phyloP scores from a whole-genome alignment of 768 basidiomycete genomes.

The Auriscalpium vulgare region DNA sequence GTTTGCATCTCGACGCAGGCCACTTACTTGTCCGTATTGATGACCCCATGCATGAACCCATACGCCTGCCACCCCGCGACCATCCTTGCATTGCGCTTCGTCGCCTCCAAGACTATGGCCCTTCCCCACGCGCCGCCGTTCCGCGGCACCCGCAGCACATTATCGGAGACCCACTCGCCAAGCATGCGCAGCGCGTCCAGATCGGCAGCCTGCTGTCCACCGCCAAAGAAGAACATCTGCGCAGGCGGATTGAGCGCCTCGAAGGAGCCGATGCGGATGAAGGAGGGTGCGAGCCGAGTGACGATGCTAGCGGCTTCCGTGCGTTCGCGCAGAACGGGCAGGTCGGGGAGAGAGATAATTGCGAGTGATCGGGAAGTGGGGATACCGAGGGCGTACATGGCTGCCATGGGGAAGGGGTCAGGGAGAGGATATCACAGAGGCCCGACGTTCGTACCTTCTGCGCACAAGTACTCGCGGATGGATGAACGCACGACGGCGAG shows the following conservation, averaged over 20 bases:
- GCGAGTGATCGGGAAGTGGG: slow-evolving; percentile 86
- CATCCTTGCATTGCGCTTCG: slow-evolving; percentile 83
- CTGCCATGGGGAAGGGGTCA: slow-evolving; percentile 23
- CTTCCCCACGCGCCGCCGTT: slow-evolving; percentile 53
- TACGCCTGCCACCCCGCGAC: slow-evolving; percentile 94
- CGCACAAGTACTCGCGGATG: slow-evolving; percentile 87
- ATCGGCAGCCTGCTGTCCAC: slow-evolving; percentile 68
- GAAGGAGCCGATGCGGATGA: slow-evolving; percentile 87
- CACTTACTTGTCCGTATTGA: slow-evolving; percentile 92
- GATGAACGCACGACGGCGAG: slow-evolving; percentile 93
- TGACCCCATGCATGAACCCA: slow-evolving; percentile 93
- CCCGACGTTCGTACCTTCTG: slow-evolving; percentile 58
- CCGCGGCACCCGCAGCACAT: slow-evolving; percentile 43
- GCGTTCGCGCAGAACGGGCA: slow-evolving; percentile 72
- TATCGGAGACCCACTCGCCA: slow-evolving; percentile 62
- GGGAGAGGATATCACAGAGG: not conserved
- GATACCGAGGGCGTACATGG: slow-evolving; percentile 73
- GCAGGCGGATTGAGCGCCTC: slow-evolving; percentile 73
- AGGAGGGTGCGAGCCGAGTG: slow-evolving; percentile 81
- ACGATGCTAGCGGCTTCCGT: slow-evolving; percentile 65
- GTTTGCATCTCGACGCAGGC: not conserved
- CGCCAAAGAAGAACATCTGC: slow-evolving; percentile 61
- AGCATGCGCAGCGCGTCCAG: slow-evolving; percentile 68
- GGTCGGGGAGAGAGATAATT: slow-evolving; percentile 62
- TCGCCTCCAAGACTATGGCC: slow-evolving; percentile 67